Evolutionary conservation across 345 rosid genomes (phyloP).

Genomic region (Eucalyptus cloeziana): DNA sequence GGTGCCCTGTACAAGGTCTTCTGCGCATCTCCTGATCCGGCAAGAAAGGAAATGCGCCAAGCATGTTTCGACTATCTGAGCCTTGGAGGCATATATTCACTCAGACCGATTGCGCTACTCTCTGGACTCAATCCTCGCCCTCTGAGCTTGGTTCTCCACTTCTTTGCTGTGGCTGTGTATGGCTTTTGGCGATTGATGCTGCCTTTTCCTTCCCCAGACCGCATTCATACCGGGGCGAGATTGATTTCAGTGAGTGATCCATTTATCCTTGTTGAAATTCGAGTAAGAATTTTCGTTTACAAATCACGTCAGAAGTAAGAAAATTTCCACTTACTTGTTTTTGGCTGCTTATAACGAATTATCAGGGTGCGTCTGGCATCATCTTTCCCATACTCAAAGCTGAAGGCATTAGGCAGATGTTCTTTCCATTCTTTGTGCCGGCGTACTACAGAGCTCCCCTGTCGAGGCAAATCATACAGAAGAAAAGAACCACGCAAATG

Average conservation of each 20-base stretch:
- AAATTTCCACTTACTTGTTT: background rate
- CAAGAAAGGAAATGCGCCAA: conserved; percentile 6
- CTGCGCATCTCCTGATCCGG: background rate
- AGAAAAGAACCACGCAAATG: background rate
- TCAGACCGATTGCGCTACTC: background rate
- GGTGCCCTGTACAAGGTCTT: conserved; percentile 8
- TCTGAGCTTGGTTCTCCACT: background rate
- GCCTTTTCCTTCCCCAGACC: conserved; percentile 1
- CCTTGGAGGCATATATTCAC: conserved; percentile 5
- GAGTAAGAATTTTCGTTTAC: background rate
- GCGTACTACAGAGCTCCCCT: conserved; percentile 1
- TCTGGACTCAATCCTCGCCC: conserved; percentile 7
- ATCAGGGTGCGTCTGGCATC: conserved; percentile 3
- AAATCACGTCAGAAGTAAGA: background rate
- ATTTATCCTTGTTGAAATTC: background rate
- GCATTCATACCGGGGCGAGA: background rate
- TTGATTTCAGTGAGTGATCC: background rate
- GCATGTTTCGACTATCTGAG: conserved; percentile 6
- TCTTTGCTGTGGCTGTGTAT: conserved; percentile 4
- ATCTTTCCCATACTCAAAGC: conserved; percentile 4
- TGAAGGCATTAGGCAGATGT: conserved; percentile 4
- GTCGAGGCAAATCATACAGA: background rate
- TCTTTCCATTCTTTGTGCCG: background rate
- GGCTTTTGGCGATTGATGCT: conserved; percentile 2
- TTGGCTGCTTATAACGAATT: background rate